Percentiles rank a stretch among this genome's conserved stretches.
phyloP scores from a whole-genome alignment of 2,329 filamentous ascomycete genomes.

The Talaromyces sp. region DNA sequence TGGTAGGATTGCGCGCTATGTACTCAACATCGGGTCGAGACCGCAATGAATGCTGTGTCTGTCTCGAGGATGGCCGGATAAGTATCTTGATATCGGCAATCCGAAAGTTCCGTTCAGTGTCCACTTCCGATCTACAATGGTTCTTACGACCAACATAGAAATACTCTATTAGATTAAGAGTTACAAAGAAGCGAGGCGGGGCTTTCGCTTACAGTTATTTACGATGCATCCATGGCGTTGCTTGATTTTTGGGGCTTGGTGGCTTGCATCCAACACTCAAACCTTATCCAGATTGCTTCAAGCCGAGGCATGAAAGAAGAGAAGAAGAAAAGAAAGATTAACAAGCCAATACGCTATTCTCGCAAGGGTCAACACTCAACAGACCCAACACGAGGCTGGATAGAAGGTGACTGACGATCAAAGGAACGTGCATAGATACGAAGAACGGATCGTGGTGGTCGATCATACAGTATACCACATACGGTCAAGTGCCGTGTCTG shows the following conservation, averaged over 20 bases:
- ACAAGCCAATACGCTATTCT: not conserved
- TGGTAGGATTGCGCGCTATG: no score
- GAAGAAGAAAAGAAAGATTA: not conserved
- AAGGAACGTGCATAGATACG: not conserved
- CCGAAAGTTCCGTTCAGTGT: not conserved
- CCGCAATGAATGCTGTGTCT: no score
- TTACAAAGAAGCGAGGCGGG: not conserved
- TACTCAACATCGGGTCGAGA: no score
- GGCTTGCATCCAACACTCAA: not conserved
- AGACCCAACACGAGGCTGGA: not conserved
- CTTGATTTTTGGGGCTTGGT: not conserved
- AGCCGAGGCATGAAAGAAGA: not conserved
- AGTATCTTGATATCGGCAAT: not conserved
- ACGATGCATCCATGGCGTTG: not conserved
- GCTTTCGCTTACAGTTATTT: not conserved
- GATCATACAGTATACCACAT: not conserved
- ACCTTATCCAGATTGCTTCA: not conserved
- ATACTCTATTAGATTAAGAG: no score
- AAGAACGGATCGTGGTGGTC: not conserved
- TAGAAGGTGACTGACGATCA: slow-evolving; percentile 1
- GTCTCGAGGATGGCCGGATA: no score
- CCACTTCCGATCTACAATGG: not conserved
- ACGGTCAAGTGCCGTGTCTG: not conserved
- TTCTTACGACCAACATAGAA: not conserved
- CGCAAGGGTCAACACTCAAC: not conserved